These are phyloP conservation scores for Guyanaporus albipodus DNA, from an alignment of 768 basidiomycete species.

Conservation along the genomic window DNA sequence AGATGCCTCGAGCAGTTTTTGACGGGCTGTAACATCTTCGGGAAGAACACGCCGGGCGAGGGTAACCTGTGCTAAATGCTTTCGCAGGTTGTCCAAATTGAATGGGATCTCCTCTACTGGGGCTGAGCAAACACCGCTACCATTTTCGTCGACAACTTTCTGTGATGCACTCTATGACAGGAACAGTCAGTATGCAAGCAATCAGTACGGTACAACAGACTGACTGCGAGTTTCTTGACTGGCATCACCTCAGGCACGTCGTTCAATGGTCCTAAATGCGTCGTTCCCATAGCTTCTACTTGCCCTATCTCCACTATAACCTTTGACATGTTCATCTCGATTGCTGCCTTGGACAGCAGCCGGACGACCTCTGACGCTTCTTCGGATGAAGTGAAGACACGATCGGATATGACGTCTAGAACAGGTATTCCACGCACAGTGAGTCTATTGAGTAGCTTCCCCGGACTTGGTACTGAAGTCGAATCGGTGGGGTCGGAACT, in stretches of 20 bases:
- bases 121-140: slow-evolving; percentile 20
- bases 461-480: slow-evolving; percentile 10
- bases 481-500: slow-evolving; percentile 31
- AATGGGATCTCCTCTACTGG: slow-evolving; percentile 53
- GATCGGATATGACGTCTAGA: slow-evolving; percentile 52
- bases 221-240: slow-evolving; percentile 48
- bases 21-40: slow-evolving; percentile 67
- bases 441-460: slow-evolving; percentile 42
- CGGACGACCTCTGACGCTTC: slow-evolving; percentile 55
- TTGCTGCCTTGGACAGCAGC: slow-evolving; percentile 55
- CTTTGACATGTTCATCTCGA: slow-evolving; percentile 46
- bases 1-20: slow-evolving; percentile 79
- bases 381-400: slow-evolving; percentile 49
- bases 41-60: slow-evolving; percentile 61
- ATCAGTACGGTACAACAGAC: neutral
- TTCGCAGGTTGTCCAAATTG: slow-evolving; percentile 68
- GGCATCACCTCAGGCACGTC: slow-evolving; percentile 60
- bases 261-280: slow-evolving; percentile 40
- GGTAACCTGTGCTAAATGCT: slow-evolving; percentile 59
- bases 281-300: slow-evolving; percentile 43
- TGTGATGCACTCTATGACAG: slow-evolving; percentile 14
- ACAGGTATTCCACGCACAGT: slow-evolving; percentile 48
- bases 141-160: slow-evolving; percentile 18
- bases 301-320: slow-evolving; percentile 57
- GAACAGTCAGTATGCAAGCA: neutral